Base-by-base conservation (phyloP, 2,329 filamentous ascomycete species). In the Chaetomium sp. region DNA sequence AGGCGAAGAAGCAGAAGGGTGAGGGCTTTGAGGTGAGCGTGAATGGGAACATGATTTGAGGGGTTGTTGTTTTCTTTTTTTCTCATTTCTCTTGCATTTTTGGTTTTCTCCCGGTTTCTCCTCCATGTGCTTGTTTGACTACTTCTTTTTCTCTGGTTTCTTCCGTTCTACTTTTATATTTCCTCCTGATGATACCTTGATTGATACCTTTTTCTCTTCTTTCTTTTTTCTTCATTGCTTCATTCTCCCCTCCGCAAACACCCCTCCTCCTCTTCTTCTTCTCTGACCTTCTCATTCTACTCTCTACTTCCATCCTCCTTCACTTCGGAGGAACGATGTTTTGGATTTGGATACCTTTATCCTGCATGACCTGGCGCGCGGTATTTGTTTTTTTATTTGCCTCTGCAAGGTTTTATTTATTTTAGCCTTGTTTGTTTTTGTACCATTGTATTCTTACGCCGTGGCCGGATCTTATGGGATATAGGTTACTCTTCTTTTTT, bases 11-110 rank as follows among this genome's bases (percentile, higher is more conserved):
- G 76, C 87, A 90, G 72, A 94, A 91, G 79, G 85, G 82, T 47
- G 85, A 90, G 64, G 89, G 89, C 14, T 92, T 87, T 64, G 87
- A 91, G 72, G 83, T 94, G 64, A 87, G 84, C 67, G 83, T 91
- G 61, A 92, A 92, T 67, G 89, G 89, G 45, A 86, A 84, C 71
- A 86, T 86, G 82, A 86, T 88, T 66, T 87, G 41, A 55, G 35
- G 6, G 49, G 11, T 35, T 47, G 19, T 38, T 36, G 12, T 35
- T 35, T n/a, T 37, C 27, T 42, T 44, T 35, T 40, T 52, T 27
- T 6, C 44, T 52, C 32, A 49, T 53, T 47, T 35, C 47, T 48
- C 11, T n/a, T 33, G 6, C 32, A n/a, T 32, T 50, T 41, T 9
- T 36, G 49, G 52, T 35, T 19, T 47, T 47, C 33, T 47, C 6